Conservation (phyloP, 169 alveolate species). For the Plasmodium coatneyi region DNA sequence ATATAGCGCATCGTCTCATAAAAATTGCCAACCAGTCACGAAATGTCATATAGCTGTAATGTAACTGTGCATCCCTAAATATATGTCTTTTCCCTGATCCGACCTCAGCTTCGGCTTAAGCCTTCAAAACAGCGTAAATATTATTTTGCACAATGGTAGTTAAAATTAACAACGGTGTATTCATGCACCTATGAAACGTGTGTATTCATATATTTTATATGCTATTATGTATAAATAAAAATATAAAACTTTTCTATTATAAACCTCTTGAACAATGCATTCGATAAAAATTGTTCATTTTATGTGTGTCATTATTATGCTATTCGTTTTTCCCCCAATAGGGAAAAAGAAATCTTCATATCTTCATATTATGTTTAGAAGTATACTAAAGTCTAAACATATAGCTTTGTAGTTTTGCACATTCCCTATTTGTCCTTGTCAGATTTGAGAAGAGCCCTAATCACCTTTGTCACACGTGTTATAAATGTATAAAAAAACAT, state of each 20-base stretch:
- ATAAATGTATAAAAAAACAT: no score
- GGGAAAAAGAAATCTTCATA: neutral
- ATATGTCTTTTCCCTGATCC: neutral
- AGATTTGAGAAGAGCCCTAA: neutral
- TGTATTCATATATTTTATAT: neutral
- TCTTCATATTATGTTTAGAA: no score
- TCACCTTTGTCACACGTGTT: neutral
- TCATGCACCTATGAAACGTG: neutral
- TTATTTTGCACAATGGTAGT: neutral
- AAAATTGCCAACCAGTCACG: neutral
- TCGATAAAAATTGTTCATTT: neutral
- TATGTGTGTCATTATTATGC: neutral
- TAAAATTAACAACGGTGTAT: neutral
- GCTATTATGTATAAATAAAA: neutral
- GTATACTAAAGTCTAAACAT: neutral
- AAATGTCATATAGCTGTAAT: neutral
- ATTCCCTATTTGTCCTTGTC: neutral
- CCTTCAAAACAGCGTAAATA: neutral
- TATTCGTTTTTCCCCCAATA: neutral
- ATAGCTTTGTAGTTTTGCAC: neutral
- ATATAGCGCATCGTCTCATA: neutral
- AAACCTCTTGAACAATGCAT: neutral
- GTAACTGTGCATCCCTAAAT: neutral
- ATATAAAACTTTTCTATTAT: no score
- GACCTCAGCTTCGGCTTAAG: neutral